Base-by-base conservation (phyloP, 495 filamentous ascomycete species). In the Xylaria palmicola region DNA sequence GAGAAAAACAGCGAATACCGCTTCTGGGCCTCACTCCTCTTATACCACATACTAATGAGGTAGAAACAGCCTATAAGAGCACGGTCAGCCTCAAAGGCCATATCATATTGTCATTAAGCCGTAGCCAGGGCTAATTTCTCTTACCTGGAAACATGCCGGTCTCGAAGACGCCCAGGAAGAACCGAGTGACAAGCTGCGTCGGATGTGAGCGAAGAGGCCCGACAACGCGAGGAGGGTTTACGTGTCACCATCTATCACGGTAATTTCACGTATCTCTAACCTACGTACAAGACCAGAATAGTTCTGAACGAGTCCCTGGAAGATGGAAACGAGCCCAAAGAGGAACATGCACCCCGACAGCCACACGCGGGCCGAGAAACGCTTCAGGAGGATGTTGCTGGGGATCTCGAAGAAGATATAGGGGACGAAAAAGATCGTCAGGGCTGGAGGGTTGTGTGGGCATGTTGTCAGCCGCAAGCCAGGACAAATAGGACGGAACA, bases 341-440 rank as follows among this genome's bases (percentile, higher is more conserved):
- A 83, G 71, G 65, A 93, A 85, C 88, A 95, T 95, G 71, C 91
- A 95, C 47, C 79, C 55, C 0, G 88, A 85, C 41, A 94, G 71
- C 93, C 93, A 97, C 47, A 94, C 77, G 62, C 88, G 85, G 2
- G 93, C 93, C 59, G 83, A 88, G 61, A 96, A 78, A 60, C 84
- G 85, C 73, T 95, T 96, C 26, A 98, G 77, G 17, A 95, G 68
- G 54, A 96, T 85, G 68, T 98, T 98, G 50, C 89, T 91, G 2
- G 93, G 94, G 51, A 98, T 94, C 72, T 90, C 93, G 65, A 88
- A 88, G 47, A 93, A 63, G 62, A 96, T 83, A 70, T 97, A 98
- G 0, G 93, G 92, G 0, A 97, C 86, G 75, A 97, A 98, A 81
- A 97, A 96, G 64, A 96, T 93, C 22, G 85, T 86, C 60, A 96